Evolutionary conservation across 345 rosid genomes (phyloP).

Genomic region (Euclidium syriacum): DNA sequence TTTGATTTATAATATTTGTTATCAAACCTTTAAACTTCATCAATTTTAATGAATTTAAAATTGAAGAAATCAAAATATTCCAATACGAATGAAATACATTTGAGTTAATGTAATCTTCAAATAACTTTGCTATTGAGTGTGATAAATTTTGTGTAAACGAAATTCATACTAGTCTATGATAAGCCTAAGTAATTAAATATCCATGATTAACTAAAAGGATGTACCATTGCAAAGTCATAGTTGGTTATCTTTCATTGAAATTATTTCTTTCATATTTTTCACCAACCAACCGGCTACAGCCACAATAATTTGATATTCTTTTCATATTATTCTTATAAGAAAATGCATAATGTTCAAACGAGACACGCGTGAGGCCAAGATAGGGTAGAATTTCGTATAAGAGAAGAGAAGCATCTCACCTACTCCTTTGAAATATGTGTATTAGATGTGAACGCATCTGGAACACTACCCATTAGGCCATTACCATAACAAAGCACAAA

Average conservation of each 20-base stretch:
- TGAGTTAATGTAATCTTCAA: background rate
- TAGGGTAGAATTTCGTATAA: background rate
- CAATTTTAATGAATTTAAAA: no score
- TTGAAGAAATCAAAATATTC: no score
- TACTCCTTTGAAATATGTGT: background rate
- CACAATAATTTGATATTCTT: background rate
- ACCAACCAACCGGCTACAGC: slow-evolving; percentile 21
- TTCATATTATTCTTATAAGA: background rate
- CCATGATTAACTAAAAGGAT: background rate
- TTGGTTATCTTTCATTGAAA: background rate
- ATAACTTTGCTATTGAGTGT: background rate
- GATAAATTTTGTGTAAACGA: background rate
- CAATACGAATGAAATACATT: no score
- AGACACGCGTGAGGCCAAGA: background rate
- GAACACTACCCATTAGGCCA: background rate
- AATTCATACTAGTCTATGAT: background rate
- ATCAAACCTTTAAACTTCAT: no score
- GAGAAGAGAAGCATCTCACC: slow-evolving; percentile 8
- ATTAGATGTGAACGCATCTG: background rate
- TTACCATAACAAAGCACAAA: background rate
- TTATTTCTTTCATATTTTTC: background rate
- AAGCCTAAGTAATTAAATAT: no score
- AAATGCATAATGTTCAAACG: background rate
- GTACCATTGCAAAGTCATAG: background rate
- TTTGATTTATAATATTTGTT: no score